Evolutionary conservation across 306 rosid species (phyloP).

Genomic region (Crotalaria pallida): DNA sequence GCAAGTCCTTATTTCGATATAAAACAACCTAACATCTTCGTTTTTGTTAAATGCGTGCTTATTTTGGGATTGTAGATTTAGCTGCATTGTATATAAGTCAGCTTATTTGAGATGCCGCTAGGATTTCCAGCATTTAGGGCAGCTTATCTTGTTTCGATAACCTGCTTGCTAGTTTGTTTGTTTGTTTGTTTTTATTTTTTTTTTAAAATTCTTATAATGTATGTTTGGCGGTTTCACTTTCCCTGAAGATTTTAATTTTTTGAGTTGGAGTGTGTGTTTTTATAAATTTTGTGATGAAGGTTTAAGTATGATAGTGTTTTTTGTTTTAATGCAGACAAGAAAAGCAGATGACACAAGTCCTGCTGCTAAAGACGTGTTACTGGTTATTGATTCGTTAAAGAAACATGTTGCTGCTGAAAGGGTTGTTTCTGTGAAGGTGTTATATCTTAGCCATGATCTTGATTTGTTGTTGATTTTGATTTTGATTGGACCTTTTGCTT

Average conservation of each 20-base stretch:
- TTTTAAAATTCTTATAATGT: not conserved
- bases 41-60: not conserved
- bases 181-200: too few species aligned
- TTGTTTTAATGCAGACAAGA: constrained; percentile 33
- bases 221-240: not conserved
- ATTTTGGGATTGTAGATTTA: too few species aligned
- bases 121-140: not conserved
- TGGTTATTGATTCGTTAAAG: constrained; percentile 70
- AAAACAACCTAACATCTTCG: not conserved
- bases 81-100: too few species aligned
- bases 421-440: constrained; percentile 56
- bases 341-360: constrained; percentile 32
- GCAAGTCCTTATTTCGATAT: too few species aligned
- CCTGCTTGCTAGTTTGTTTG: not conserved
- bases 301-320: not conserved
- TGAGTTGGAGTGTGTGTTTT: not conserved
- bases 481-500: not conserved
- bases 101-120: not conserved
- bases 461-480: constrained; percentile 5
- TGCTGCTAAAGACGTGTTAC: constrained; percentile 45
- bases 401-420: constrained; percentile 66
- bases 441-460: not conserved
- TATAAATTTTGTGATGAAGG: not conserved
- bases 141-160: not conserved
- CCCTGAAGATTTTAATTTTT: not conserved